Evolutionary conservation across 78 protist species (phyloP), one percentile per base, ranked within the genome.

Genomic region (Dictyostelium firmibasis): DNA sequence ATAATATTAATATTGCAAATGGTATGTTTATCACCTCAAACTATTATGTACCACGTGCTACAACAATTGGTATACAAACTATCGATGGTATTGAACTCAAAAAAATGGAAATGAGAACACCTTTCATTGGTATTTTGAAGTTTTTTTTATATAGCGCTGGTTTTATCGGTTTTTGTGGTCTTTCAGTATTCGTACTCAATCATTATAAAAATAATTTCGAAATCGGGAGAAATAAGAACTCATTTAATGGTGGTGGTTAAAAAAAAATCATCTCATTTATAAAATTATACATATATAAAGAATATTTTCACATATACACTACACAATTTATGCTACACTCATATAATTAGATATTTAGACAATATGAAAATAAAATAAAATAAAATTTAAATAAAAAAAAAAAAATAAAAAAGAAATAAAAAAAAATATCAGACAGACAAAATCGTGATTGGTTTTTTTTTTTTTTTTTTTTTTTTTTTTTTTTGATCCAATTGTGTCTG

Each of bases 1-100:
- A 93, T 50, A 29, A 41, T 9, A 86, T 93, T 3, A 9, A 23
- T 29, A 13, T 31, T 6, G 6, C 20, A 7, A 81, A 81, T 10
- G 96, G 96, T 38, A 29, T 93, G 7, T 93, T 93, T 20, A 38
- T 93, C 6, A 79, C 96, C 11, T 67, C 23, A 7, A 31, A 38
- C 7, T 5, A 10, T 36, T 93, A 85, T 78, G 85, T 47, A 27
- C 96, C 96, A 9, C 14, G 96, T 2, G 91, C 92, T 10, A 23
- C n/a, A 29, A 85, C 81, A 16, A 79, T 85, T 41, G 93, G 86
- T 33, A 85, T 93, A 11, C 31, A 47, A 72, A 60, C 83, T 4
- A 27, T 93, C 20, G 83, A 93, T 64, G 96, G 96, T 2, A 14
- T 20, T 8, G 74, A 93, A 79, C 60, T 93, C 2, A 67, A 33